Evolutionary conservation across 179 eudicot species (phyloP), one percentile per base, ranked within the genome.

Genomic region (Silene coronaria): DNA sequence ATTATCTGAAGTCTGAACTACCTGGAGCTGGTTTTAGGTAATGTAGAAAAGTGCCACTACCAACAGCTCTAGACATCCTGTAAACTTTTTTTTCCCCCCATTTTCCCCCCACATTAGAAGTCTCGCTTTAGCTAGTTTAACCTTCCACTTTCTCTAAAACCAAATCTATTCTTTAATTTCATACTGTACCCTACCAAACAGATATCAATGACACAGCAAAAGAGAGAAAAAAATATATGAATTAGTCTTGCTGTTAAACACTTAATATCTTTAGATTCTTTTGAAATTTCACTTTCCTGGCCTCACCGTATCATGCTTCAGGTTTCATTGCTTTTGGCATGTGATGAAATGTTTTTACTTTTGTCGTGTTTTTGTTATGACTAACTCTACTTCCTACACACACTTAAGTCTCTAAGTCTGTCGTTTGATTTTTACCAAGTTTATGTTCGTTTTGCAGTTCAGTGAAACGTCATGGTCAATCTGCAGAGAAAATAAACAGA

Each of bases 401-500:
- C 32, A 28, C 3, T 28, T 28, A 28, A 3, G 32, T 28, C 32
- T 28, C 48, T 42, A 42, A 42, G 48, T 1, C 48, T 42, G 48
- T n/a, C 57, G 19, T 16, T 77, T 53, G 42, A 19, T 65, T 53
- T 23, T 21, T 14, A 22, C 28, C 21, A 19, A 69, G 3, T 46
- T 19, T 51, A 6, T 36, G 45, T 61, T 28, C 11, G 48, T 63
- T 65, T 28, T 64, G 26, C 77, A 93, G 98, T 85, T 86, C 89
- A 42, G 78, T 89, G 30, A 91, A 92, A 80, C 85, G 96, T 77
- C 90, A 90, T 60, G 90, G 97, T 64, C 91, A 89, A 67, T 76
- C 93, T 65, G 82, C 82, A 21, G 98, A 93, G 73, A 93, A 87
- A 81, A 82, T 87, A 59, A 90, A 90, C 80, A 82, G 93, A 70